Evolutionary conservation across 73 alveolate genomes (phyloP), one percentile per base, ranked within the genome.

Genomic region (Stentor coeruleus): DNA sequence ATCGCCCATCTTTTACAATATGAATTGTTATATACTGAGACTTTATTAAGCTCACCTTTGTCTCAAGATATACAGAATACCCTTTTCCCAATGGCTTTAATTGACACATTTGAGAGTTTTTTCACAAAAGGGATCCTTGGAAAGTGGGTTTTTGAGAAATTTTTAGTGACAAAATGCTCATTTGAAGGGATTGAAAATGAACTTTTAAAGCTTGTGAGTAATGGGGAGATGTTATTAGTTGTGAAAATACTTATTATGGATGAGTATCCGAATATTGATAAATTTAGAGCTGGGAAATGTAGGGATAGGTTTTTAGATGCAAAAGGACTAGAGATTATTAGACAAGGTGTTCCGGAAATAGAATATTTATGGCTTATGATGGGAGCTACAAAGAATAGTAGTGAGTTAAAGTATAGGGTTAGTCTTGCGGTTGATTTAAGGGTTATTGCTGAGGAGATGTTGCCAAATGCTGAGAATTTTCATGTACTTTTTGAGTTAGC

Each of bases 231-330:
- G 40, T 26, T 20, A 20, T 33, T 66, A 28, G 79, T 31, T 20
- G 33, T 31, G n/a, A 66, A 66, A 66, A 66, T 66, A 28, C 79
- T 66, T 1, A 66, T 66, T 0, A 20, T 66, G 1, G 79, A 66
- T 26, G 79, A 66, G n/a, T 66, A 66, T 33, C 41, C 79, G 37
- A 66, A 66, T 66, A 66, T 66, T 66, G 79, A 66, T 40, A 20
- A 33, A 26, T 26, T 66, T 2, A 20, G 79, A 26, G 79, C 40
- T 11, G n/a, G n/a, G n/a, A 2, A 20, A 33, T 1, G 26, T 1
- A 66, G 79, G 33, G 79, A 66, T 28, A 31, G 37, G 42, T 66
- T 66, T 66, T 66, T 66, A 66, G 33, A 31, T 31, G 37, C 49
- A 1, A 26, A 31, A 33, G 79, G 79, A 20, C 1, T 66, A 14